Evolutionary conservation across 768 basidiomycete species (phyloP).

Genomic region (Pleurotus giganteus): DNA sequence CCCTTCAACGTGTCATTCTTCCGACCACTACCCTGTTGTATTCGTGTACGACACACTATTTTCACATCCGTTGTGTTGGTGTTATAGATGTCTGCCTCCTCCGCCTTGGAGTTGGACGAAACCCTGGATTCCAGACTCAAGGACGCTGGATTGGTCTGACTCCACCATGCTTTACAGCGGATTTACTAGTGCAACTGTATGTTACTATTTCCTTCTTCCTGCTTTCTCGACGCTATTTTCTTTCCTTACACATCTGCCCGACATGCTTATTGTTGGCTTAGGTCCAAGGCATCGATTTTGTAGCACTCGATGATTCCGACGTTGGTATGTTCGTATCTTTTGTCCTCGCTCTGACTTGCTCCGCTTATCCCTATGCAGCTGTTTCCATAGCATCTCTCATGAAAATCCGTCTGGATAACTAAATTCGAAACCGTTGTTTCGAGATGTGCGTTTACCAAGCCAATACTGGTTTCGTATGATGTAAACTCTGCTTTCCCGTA

Average conservation of each 20-base stretch:
- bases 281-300: not conserved
- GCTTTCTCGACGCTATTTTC: not conserved
- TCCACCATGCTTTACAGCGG: not conserved
- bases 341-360: not conserved
- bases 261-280: not conserved
- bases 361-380: not conserved
- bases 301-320: not conserved
- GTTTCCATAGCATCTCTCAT: not conserved
- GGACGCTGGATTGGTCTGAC: conserved; percentile 5
- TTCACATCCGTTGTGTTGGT: conserved; percentile 27
- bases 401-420: not conserved
- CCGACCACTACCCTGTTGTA: not conserved
- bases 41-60: conserved; percentile 15
- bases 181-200: not conserved
- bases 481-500: too few species aligned
- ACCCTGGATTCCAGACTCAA: not conserved
- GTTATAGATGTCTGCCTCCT: not conserved
- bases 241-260: too few species aligned
- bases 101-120: not conserved
- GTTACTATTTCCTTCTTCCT: not conserved
- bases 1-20: not conserved
- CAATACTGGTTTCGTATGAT: too few species aligned
- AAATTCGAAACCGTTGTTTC: too few species aligned
- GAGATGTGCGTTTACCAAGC: too few species aligned
- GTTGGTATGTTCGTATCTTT: not conserved